Percentiles rank a stretch among this genome's conserved stretches.
phyloP scores from a whole-genome alignment of 768 basidiomycete species.

The Coprinellus micaceus region DNA sequence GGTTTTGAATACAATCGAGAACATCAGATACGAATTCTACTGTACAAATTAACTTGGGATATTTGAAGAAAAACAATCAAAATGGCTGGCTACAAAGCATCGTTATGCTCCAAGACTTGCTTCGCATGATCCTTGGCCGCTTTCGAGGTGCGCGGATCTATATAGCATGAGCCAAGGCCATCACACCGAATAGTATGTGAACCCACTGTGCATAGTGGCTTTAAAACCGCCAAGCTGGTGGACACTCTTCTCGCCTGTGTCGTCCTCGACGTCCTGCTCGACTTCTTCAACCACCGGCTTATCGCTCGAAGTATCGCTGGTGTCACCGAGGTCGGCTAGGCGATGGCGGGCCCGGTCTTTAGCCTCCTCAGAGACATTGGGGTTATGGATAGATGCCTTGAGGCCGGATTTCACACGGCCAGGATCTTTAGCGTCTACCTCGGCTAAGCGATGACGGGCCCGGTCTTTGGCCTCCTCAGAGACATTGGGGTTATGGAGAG shows the following conservation, averaged over 20 bases:
- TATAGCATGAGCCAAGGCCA: background rate
- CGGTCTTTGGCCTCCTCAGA: background rate
- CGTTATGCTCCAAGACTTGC: slow-evolving; percentile 13
- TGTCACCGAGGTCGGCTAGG: background rate
- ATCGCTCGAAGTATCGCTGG: background rate
- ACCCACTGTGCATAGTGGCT: slow-evolving; percentile 26
- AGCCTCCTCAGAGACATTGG: slow-evolving; percentile 49
- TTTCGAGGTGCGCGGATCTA: slow-evolving; percentile 14
- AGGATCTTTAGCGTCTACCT: slow-evolving; percentile 19
- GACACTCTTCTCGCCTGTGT: background rate
- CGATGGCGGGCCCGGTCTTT: slow-evolving; percentile 42
- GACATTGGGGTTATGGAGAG: background rate
- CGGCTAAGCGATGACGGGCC: background rate
- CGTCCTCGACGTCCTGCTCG: background rate
- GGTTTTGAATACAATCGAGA: too few relatives aligned
- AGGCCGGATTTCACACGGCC: slow-evolving; percentile 42
- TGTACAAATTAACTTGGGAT: background rate
- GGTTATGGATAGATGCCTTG: slow-evolving; percentile 58
- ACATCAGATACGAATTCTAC: too few relatives aligned
- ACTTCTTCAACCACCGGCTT: background rate
- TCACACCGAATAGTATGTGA: background rate
- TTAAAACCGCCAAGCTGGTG: slow-evolving; percentile 25
- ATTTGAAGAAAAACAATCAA: background rate
- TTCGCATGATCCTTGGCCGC: slow-evolving; percentile 16
- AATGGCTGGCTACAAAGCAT: slow-evolving; percentile 3